phyloP scores from a whole-genome alignment of 78 protist genomes.

The Pigoraptor vietnamica region DNA sequence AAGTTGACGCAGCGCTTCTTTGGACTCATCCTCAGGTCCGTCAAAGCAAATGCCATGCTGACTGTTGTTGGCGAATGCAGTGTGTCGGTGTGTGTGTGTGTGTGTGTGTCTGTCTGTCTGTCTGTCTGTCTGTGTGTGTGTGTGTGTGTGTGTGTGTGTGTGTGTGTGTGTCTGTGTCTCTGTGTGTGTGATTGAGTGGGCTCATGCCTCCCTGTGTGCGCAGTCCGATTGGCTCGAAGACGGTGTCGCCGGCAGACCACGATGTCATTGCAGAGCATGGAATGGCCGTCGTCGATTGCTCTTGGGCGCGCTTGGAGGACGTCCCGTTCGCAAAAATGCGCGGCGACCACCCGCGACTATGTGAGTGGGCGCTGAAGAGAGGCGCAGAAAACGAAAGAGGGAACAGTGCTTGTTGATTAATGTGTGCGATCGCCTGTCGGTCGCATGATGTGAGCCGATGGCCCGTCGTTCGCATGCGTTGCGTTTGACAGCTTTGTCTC shows the following conservation, averaged over 20 bases:
- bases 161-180: neutral
- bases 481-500: too few species aligned
- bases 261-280: slow-evolving; percentile 65
- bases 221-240: slow-evolving; percentile 60
- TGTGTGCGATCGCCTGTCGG: too few species aligned
- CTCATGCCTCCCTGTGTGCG: neutral
- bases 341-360: slow-evolving; percentile 60
- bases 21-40: slow-evolving; percentile 82
- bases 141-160: neutral
- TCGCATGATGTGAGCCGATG: too few species aligned
- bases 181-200: neutral
- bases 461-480: too few species aligned
- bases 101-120: neutral
- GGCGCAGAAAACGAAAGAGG: too few species aligned
- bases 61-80: too few species aligned
- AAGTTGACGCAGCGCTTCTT: slow-evolving; percentile 17
- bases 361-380: too few species aligned
- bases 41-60: neutral
- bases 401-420: too few species aligned
- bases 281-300: slow-evolving; percentile 87
- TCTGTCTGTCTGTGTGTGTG: neutral
- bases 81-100: neutral
- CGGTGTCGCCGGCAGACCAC: slow-evolving; percentile 72
- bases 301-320: slow-evolving; percentile 83
- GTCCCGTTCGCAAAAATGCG: slow-evolving; percentile 65